These are phyloP conservation scores for Botrytis sinoallii DNA, from an alignment of 2,329 filamentous ascomycete genomes.

Conservation along the genomic window DNA sequence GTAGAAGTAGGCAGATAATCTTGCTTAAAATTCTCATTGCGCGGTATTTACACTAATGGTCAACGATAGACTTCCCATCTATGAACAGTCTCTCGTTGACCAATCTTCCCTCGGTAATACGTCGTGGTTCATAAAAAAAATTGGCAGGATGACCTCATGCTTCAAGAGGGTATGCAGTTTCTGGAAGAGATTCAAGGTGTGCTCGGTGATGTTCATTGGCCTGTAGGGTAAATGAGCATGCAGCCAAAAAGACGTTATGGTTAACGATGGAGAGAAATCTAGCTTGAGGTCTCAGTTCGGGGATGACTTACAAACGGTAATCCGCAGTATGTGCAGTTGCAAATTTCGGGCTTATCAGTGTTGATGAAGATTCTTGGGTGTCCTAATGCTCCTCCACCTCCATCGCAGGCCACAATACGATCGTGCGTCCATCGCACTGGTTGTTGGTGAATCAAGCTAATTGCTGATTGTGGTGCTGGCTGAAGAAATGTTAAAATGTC, in stretches of 20 bases:
- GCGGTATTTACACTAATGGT: constrained; percentile 31
- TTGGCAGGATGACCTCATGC: constrained; percentile 57
- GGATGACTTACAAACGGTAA: constrained; percentile 69
- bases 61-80: constrained; percentile 15
- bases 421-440: constrained; percentile 89
- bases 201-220: constrained; percentile 86
- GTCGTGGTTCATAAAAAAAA: constrained; percentile 48
- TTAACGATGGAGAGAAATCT: background rate
- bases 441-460: constrained; percentile 93
- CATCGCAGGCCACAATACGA: constrained; percentile 80
- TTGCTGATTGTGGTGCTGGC: constrained; percentile 87
- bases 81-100: constrained; percentile 51
- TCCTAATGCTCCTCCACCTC: constrained; percentile 83
- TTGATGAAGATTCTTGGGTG: constrained; percentile 98
- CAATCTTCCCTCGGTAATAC: constrained; percentile 57
- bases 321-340: constrained; percentile 87
- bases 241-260: background rate
- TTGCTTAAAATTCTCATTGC: constrained; percentile 20
- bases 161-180: constrained; percentile 76
- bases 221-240: constrained; percentile 45
- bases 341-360: constrained; percentile 93
- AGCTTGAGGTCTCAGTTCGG: background rate
- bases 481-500: constrained; percentile 45
- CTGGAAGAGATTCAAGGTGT: constrained; percentile 76
- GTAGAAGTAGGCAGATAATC: background rate